Base-by-base conservation (phyloP, 352 stramenopile genomes). In the Globisporangium mamillatum region DNA sequence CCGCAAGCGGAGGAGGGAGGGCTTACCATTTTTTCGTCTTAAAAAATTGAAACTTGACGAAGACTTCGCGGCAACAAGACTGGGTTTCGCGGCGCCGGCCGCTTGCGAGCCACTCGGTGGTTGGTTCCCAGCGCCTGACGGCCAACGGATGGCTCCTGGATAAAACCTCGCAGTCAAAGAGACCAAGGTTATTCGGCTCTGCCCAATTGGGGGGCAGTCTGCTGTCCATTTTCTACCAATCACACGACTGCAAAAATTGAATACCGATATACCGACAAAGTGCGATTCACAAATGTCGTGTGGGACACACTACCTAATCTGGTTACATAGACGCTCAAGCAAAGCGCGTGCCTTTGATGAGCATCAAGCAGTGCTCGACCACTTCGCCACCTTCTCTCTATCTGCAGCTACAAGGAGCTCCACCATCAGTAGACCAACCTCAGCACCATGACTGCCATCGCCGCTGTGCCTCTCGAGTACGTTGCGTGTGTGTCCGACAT, bases 1-100 rank as follows among this genome's bases (percentile, higher is more conserved):
- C 29, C 29, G 29, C 25, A 27, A 6, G 5, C 18, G 54, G 60
- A 41, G 55, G 55, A 61, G 29, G 34, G 55, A 61, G 64, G 57
- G 82, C 85, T 72, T 91, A 93, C 85, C 85, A 93, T 93, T 81
- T 89, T 93, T 85, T 75, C 84, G 78, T 82, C 82, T 90, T 90
- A 86, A 86, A 86, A 86, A 89, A 89, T 88, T 88, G 79, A 88
- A 90, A 90, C 79, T 91, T 93, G 82, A 85, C 85, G 78, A 77
- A 90, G 82, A 86, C 82, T 75, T 74, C 73, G 81, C 79, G 79
- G 82, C 82, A 92, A 89, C 81, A 82, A 84, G 82, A 92, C 77
- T 90, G 81, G 18, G 71, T 64, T 74, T 70, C 69, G 56, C 29
- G 46, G 53, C n/a, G 55, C 16, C 24, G 44, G 25, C 34, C 9